phyloP scores from a whole-genome alignment of 129 eudicot species.

The Silybum marianum region DNA sequence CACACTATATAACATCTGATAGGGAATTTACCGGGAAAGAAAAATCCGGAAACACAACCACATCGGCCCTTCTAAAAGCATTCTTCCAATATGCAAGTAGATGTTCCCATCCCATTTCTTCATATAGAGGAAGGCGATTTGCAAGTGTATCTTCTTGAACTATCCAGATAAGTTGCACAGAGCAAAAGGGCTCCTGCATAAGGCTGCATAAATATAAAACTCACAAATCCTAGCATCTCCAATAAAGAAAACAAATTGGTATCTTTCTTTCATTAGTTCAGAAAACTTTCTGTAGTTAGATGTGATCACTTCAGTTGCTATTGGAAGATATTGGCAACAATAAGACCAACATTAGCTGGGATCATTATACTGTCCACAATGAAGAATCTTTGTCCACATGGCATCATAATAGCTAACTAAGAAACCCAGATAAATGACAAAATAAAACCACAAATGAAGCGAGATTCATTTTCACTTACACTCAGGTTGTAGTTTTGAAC shows the following conservation, averaged over 20 bases:
- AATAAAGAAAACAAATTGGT: slow-evolving; percentile 20
- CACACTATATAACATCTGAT: slow-evolving; percentile 1
- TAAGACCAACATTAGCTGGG: background rate
- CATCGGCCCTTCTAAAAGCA: slow-evolving; percentile 78
- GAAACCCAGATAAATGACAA: slow-evolving; percentile 1
- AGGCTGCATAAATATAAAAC: slow-evolving; percentile 96
- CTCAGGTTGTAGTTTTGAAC: background rate
- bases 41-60: slow-evolving; percentile 77
- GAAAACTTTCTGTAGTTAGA: background rate
- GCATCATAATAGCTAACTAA: background rate
- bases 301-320: slow-evolving; percentile 7
- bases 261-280: slow-evolving; percentile 14
- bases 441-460: background rate
- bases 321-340: background rate
- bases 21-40: slow-evolving; percentile 66
- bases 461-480: background rate
- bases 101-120: slow-evolving; percentile 57
- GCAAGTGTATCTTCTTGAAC: slow-evolving; percentile 89
- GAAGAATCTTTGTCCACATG: background rate
- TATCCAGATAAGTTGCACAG: slow-evolving; percentile 92
- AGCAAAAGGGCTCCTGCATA: slow-evolving; percentile 99
- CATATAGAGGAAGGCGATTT: slow-evolving; percentile 69
- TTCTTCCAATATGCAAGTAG: slow-evolving; percentile 73
- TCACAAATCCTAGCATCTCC: slow-evolving; percentile 51
- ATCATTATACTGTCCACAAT: background rate